A percentile compares a stretch with the other conserved stretches of the same genome.
phyloP scores from a whole-genome alignment of 2,329 filamentous ascomycete genomes.

The Pyricularia pennisetigena region DNA sequence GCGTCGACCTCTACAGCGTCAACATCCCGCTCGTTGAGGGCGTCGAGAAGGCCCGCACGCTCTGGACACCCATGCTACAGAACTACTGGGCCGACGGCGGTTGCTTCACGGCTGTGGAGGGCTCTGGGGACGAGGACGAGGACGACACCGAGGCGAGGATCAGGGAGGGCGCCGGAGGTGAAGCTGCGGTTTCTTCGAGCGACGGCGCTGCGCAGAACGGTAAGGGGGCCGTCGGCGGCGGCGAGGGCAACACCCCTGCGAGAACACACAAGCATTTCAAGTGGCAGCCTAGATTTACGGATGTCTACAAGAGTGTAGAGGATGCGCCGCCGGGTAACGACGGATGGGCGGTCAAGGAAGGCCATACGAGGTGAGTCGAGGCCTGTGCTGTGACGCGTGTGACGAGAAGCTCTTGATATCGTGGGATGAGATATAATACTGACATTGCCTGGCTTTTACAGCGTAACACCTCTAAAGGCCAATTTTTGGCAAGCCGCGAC shows the following conservation, averaged over 20 bases:
- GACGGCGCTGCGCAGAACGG: conserved; percentile 15
- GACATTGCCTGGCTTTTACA: conserved; percentile 23
- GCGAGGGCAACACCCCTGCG: neutral
- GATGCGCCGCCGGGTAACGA: conserved; percentile 73
- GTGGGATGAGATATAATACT: neutral
- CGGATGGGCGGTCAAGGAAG: conserved; percentile 84
- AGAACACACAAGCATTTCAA: conserved; percentile 78
- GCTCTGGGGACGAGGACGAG: conserved; percentile 53
- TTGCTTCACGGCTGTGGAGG: conserved; percentile 75
- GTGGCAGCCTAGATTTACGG: conserved; percentile 80
- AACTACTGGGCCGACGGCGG: conserved; percentile 82
- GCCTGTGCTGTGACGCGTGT: too few species aligned
- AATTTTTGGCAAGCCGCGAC: conserved; percentile 76
- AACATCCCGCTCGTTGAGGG: conserved; percentile 81
- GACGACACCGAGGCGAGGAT: conserved; percentile 62
- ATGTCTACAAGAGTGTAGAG: conserved; percentile 83
- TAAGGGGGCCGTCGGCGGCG: conserved; percentile 13
- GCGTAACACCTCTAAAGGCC: conserved; percentile 81
- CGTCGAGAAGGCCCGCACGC: conserved; percentile 59
- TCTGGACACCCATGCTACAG: conserved; percentile 82
- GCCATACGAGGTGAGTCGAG: conserved; percentile 63
- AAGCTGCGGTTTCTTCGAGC: conserved; percentile 15
- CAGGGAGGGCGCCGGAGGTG: conserved; percentile 50
- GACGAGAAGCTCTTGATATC: neutral
- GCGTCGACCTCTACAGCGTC: conserved; percentile 77